Conservation (phyloP, 805 yeast genomes). For the Zygosaccharomyces kombuchaensis region DNA sequence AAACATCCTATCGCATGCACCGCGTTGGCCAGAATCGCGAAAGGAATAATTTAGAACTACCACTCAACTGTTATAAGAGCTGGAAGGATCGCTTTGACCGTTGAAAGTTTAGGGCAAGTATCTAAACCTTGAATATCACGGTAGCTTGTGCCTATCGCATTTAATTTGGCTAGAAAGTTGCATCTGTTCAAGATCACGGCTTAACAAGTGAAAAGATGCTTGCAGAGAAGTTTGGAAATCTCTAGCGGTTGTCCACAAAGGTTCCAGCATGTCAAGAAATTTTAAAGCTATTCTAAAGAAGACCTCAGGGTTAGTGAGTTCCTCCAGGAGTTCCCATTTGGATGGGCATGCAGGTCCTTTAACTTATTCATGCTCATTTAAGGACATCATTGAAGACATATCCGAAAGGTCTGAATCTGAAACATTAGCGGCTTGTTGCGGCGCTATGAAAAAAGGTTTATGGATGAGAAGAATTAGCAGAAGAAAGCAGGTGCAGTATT, state of each 20-base stretch:
- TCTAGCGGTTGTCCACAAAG: neutral
- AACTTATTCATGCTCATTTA: constrained; percentile 22
- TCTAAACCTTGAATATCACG: neutral
- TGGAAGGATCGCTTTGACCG: too few species aligned
- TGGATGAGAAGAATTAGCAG: constrained; percentile 29
- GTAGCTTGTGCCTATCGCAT: neutral
- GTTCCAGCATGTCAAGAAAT: constrained; percentile 9
- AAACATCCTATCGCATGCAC: neutral
- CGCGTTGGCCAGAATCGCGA: too few species aligned
- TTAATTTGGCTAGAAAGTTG: neutral
- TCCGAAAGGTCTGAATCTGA: constrained; percentile 8
- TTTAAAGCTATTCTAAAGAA: constrained; percentile 15
- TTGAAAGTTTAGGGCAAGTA: neutral
- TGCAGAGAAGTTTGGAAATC: neutral
- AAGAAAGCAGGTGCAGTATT: constrained; percentile 24
- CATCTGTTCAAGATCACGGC: neutral
- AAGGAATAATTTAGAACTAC: too few species aligned
- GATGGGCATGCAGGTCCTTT: constrained; percentile 22
- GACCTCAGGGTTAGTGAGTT: constrained; percentile 14
- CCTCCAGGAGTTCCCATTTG: constrained; percentile 6
- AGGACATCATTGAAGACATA: constrained; percentile 14
- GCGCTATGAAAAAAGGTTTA: constrained; percentile 22
- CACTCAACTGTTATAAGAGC: too few species aligned
- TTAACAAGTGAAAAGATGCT: neutral
- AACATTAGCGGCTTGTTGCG: constrained; percentile 12